Evolutionary conservation across 495 filamentous ascomycete species (phyloP).

Genomic region (Hypomontagnella submonticulosa): DNA sequence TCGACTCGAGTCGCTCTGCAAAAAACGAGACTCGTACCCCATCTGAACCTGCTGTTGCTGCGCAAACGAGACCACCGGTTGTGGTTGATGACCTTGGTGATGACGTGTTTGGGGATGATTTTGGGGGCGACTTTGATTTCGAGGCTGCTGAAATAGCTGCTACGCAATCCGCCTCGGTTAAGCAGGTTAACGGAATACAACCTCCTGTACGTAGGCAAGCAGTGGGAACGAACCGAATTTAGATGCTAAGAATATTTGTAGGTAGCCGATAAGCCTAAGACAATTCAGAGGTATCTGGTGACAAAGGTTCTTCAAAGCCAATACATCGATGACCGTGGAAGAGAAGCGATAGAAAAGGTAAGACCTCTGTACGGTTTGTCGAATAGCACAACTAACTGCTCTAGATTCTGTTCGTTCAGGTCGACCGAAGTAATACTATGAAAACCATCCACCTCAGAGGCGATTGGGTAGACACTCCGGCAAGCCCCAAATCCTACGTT

Average conservation of each 20-base stretch:
- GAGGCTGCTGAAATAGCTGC: conserved; percentile 69
- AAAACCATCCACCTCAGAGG: conserved; percentile 82
- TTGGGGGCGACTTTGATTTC: conserved; percentile 76
- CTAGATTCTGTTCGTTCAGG: conserved; percentile 79
- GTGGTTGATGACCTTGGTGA: conserved; percentile 39
- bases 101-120: conserved; percentile 67
- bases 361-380: conserved; percentile 23
- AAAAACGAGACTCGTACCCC: conserved; percentile 4
- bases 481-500: conserved; percentile 76
- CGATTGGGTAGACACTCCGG: conserved; percentile 84
- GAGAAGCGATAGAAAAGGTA: conserved; percentile 76
- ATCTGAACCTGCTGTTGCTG: conserved; percentile 9
- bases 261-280: conserved; percentile 67
- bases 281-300: conserved; percentile 85
- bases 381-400: conserved; percentile 27
- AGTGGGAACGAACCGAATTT: conserved; percentile 39
- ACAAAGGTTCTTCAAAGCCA: conserved; percentile 73
- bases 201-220: conserved; percentile 65
- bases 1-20: conserved; percentile 45
- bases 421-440: conserved; percentile 71
- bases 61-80: conserved; percentile 5
- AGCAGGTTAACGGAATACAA: conserved; percentile 32
- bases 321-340: conserved; percentile 71
- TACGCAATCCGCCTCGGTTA: conserved; percentile 55
- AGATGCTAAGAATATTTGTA: conserved; percentile 60